These are phyloP conservation scores for Corylus americana DNA, from an alignment of 306 rosid species.

Conservation along the genomic window DNA sequence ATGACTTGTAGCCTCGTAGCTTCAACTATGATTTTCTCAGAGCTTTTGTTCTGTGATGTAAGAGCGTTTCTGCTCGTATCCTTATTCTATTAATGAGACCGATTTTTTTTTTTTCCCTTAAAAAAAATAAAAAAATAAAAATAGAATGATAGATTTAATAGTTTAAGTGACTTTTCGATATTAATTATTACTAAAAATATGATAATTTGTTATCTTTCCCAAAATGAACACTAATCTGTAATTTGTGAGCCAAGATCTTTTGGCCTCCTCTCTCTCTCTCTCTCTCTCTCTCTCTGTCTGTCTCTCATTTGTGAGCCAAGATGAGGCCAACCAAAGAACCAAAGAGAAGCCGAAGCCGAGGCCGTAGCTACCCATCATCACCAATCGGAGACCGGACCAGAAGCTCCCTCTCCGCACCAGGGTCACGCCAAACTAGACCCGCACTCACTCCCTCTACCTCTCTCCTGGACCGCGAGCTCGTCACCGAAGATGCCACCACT, in stretches of 20 bases:
- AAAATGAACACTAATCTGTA: neutral
- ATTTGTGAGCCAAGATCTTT: neutral
- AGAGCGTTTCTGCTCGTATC: too few species aligned
- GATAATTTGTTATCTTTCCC: neutral
- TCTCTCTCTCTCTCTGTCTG: neutral
- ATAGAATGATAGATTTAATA: too few species aligned
- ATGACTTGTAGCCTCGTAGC: too few species aligned
- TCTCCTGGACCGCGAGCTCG: constrained; percentile 35
- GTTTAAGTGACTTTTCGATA: too few species aligned
- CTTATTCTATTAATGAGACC: too few species aligned
- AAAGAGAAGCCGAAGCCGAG: constrained; percentile 32
- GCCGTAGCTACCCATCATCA: constrained; percentile 37
- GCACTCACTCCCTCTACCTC: constrained; percentile 35
- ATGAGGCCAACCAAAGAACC: constrained; percentile 53
- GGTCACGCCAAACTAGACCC: constrained; percentile 27
- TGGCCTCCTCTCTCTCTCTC: neutral
- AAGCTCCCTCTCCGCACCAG: constrained; percentile 29
- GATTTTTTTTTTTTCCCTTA: too few species aligned
- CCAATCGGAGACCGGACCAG: constrained; percentile 60
- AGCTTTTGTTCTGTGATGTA: too few species aligned
- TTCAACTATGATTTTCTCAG: too few species aligned
- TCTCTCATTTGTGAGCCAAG: neutral
- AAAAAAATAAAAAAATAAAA: too few species aligned
- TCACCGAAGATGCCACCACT: constrained; percentile 20
- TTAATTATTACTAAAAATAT: too few species aligned